Evolutionary conservation across 495 filamentous ascomycete species (phyloP).

Genomic region (Aspergillus taichungensis): DNA sequence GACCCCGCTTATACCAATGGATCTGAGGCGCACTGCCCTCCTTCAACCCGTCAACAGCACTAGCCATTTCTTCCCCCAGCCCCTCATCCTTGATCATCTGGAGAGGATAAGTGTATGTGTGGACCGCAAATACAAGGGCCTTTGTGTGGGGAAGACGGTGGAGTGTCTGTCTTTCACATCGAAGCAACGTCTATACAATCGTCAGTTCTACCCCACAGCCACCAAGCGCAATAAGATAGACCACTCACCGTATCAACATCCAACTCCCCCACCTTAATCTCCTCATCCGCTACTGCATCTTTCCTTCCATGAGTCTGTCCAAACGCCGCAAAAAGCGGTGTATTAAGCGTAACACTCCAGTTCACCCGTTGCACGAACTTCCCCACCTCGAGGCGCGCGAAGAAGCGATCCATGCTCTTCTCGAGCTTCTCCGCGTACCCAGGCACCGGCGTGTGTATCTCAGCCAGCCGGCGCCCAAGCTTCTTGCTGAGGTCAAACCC

Average conservation of each 20-base stretch:
- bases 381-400: slow-evolving; percentile 38
- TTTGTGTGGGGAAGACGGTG: slow-evolving; percentile 58
- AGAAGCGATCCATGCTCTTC: slow-evolving; percentile 71
- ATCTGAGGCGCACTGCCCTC: slow-evolving; percentile 60
- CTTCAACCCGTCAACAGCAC: slow-evolving; percentile 65
- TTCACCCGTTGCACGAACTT: slow-evolving; percentile 35
- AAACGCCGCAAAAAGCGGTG: slow-evolving; percentile 46
- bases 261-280: slow-evolving; percentile 32
- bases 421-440: slow-evolving; percentile 62
- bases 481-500: slow-evolving; percentile 62
- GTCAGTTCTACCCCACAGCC: neutral
- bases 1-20: slow-evolving; percentile 57
- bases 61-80: slow-evolving; percentile 51
- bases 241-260: slow-evolving; percentile 40
- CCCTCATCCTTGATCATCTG: slow-evolving; percentile 62
- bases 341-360: slow-evolving; percentile 57
- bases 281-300: slow-evolving; percentile 23
- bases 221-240: neutral
- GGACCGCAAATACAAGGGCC: slow-evolving; percentile 68
- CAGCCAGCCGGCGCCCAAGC: slow-evolving; percentile 49
- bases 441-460: slow-evolving; percentile 64
- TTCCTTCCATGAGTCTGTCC: slow-evolving; percentile 35
- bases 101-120: slow-evolving; percentile 70
- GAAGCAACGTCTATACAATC: slow-evolving; percentile 39
- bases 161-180: slow-evolving; percentile 70